Evolutionary conservation across 169 alveolate genomes (phyloP), one percentile per base, ranked within the genome.

Genomic region (Sarcocystis neurona): DNA sequence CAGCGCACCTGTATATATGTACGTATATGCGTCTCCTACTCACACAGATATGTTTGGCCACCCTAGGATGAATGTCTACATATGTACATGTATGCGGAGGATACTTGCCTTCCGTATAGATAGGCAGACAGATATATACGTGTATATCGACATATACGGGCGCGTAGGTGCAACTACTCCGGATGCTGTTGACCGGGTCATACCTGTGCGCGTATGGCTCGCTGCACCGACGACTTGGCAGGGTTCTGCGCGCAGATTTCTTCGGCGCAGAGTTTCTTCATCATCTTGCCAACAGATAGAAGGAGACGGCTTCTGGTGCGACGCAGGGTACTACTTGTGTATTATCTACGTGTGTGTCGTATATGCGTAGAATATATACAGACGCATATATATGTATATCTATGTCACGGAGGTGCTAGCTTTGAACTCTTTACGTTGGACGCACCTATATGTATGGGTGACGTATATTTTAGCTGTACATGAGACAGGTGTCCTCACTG

Each of bases 221-320:
- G 91, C 79, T 96, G 98, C 46, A 94, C 95, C 2, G 98, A 96
- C 4, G 97, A 94, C 89, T 96, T 96, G 85, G 96, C 92, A 66
- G 94, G 91, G 87, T 96, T 96, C 92, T 95, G 97, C 89, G 96
- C 80, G 63, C 96, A 93, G 60, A 96, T 95, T 12, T 94, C 97
- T 44, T 95, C 97, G 20, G 90, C 77, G 39, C 94, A 92, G 78
- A 94, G 93, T 46, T 94, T 93, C 60, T 87, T 87, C 91, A 87
- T 77, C 91, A 87, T 87, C 82, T 87, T 87, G 82, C 39, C 53
- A 2, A 72, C 34, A 15, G 34, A 32, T 2, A 32, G 0, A 39
- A 2, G 39, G 82, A 39, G 56, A 18, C 10, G 82, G 82, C 12
- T 39, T 39, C n/a, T n/a, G n/a, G n/a, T n/a, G n/a, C n/a, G n/a